Percentiles rank a stretch among this genome's conserved stretches.
Evolutionary conservation across 2,329 filamentous ascomycete species (phyloP).

Genomic region (Lasiodiplodia theobromae): DNA sequence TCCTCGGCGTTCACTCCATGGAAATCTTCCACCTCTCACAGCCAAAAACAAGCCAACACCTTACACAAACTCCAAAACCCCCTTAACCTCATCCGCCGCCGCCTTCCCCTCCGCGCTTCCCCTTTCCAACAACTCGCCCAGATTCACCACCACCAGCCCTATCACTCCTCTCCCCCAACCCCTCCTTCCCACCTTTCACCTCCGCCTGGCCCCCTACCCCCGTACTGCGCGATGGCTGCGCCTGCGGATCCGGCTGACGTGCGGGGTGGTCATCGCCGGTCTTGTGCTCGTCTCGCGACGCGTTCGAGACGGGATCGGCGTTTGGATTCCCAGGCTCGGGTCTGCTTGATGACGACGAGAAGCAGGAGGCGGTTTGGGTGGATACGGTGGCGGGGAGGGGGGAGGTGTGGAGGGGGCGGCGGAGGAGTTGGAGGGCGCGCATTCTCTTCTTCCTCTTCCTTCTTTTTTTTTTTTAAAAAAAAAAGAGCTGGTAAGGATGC

Average conservation of each 20-base stretch:
- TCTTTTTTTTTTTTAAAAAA: no score
- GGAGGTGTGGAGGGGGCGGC: not conserved
- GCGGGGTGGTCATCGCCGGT: constrained; percentile 42
- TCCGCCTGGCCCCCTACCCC: constrained; percentile 41
- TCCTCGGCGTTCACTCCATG: no score
- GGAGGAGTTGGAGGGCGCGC: not conserved
- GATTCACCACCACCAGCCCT: no score
- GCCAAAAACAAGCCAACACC: no score
- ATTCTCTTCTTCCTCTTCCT: not conserved
- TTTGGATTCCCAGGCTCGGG: fast-evolving
- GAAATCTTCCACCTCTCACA: no score
- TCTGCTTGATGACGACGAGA: not conserved
- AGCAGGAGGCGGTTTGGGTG: not conserved
- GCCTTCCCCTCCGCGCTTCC: no score
- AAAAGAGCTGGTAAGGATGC: no score
- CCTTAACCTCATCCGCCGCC: no score
- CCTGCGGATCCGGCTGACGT: constrained; percentile 47
- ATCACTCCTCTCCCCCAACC: not conserved
- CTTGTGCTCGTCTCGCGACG: constrained; percentile 21
- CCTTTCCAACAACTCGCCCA: no score
- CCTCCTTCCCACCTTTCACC: constrained; percentile 41
- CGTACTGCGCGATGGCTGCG: constrained; percentile 41
- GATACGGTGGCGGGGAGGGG: not conserved
- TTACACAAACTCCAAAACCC: no score
- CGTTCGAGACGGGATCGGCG: not conserved